phyloP scores from a whole-genome alignment of 1,284 basidiomycete genomes.

The Schizophyllum amplum region DNA sequence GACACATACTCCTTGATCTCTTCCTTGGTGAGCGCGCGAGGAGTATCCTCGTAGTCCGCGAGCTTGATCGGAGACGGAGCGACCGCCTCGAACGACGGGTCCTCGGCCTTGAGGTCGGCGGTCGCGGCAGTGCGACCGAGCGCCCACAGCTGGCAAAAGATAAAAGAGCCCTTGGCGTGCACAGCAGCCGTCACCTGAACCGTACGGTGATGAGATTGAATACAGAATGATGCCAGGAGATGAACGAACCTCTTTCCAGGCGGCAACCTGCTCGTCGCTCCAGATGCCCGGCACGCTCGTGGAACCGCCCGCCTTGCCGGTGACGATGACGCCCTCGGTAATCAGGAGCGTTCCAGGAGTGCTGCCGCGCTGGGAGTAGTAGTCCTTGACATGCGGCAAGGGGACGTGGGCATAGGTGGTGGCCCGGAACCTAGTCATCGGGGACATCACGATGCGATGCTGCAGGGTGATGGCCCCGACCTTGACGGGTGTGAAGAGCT shows the following conservation, averaged over 20 bases:
- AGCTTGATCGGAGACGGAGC: too few species aligned
- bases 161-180: neutral
- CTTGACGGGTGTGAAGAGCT: slow-evolving; percentile 10
- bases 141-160: too few species aligned
- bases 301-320: neutral
- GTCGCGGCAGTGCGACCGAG: neutral
- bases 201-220: too few species aligned
- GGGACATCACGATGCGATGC: slow-evolving; percentile 14
- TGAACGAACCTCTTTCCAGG: too few species aligned
- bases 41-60: too few species aligned
- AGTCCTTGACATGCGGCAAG: too few species aligned
- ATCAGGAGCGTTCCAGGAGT: slow-evolving; percentile 3
- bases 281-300: neutral
- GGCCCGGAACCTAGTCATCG: slow-evolving; percentile 11
- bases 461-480: too few species aligned
- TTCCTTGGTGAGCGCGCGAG: neutral
- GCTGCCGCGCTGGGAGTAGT: neutral
- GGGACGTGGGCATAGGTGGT: too few species aligned
- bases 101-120: neutral
- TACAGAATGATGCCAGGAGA: too few species aligned
- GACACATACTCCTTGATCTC: neutral
- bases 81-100: neutral
- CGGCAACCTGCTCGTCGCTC: too few species aligned
- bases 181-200: slow-evolving; percentile 1
- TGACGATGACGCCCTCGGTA: slow-evolving; percentile 1